Evolutionary conservation across 192 early-diverging fungal species (phyloP), one percentile per base, ranked within the genome.

Genomic region (Coemansia biformis): DNA sequence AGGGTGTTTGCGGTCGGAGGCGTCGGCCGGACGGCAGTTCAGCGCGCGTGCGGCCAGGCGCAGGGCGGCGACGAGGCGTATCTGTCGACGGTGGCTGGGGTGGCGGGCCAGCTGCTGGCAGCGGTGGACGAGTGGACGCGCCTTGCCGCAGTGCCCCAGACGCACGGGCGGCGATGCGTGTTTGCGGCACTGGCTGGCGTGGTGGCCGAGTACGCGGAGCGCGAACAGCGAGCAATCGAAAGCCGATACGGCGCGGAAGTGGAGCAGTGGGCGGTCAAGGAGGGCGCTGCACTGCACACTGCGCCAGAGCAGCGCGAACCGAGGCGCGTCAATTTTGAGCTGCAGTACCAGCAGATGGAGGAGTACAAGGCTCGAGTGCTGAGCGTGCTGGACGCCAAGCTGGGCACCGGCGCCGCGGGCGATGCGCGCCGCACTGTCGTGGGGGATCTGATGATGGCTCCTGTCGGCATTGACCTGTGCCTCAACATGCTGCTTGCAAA

Each of bases 401-500:
- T 73, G 17, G 46, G 44, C 5, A 61, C 66, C 21, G 38, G 39
- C 17, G 9, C 32, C 13, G 32, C 12, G 8, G 46, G 29, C 8
- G 18, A n/a, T n/a, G 26, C 32, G 18, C 46, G 59, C n/a, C 48
- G 51, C 2, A 63, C 63, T 1, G 60, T 62, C 12, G 63, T 75
- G 4, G 71, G 71, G 21, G 60, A 62, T 26, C 40, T 59, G 22
- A 31, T 75, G 35, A 32, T 46, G 33, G 53, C 59, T 18, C 64
- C 71, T 3, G 46, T 75, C 43, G 67, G 71, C 49, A 63, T 98
- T 33, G 92, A 94, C 51, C 59, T 91, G 57, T 86, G 84, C 16
- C 59, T 98, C 34, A 83, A 89, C 48, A 69, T 98, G 78, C 85
- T 96, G 51, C 85, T 94, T 63, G 52, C 82, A 17, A 92, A 96